A percentile compares a stretch with the other conserved stretches of the same genome.
Conservation (phyloP, 805 yeast species). For the Torulaspora franciscae region DNA sequence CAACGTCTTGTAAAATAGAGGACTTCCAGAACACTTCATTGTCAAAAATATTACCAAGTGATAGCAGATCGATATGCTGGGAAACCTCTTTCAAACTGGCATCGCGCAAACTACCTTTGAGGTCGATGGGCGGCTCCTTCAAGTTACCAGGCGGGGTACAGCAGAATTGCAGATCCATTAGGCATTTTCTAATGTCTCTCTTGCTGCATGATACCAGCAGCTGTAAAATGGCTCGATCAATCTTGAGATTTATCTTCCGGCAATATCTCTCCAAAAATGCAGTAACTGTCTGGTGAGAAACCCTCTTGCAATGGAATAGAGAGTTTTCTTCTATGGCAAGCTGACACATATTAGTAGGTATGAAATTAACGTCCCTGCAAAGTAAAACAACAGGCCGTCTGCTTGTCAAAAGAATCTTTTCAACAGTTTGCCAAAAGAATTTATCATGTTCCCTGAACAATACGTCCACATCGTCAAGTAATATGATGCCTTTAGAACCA, state of each 20-base stretch:
- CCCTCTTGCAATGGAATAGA: slow-evolving; percentile 32
- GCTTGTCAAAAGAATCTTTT: slow-evolving; percentile 53
- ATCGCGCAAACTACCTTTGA: not conserved
- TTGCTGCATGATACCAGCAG: slow-evolving; percentile 27
- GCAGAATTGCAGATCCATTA: slow-evolving; percentile 43
- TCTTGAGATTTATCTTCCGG: slow-evolving; percentile 31
- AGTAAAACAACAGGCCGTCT: slow-evolving; percentile 69
- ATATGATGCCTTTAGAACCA: slow-evolving; percentile 54
- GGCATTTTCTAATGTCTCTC: slow-evolving; percentile 45
- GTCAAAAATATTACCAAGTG: slow-evolving; percentile 21
- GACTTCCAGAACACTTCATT: slow-evolving; percentile 18
- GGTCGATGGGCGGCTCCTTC: not conserved
- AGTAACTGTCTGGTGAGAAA: slow-evolving; percentile 21
- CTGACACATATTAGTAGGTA: slow-evolving; percentile 48
- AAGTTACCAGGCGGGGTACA: slow-evolving; percentile 14
- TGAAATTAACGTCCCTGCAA: slow-evolving; percentile 45
- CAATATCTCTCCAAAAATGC: slow-evolving; percentile 37
- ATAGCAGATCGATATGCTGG: slow-evolving; percentile 15
- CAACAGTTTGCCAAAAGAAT: slow-evolving; percentile 73
- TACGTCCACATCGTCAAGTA: slow-evolving; percentile 83
- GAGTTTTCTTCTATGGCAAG: slow-evolving; percentile 43
- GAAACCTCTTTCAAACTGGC: not conserved
- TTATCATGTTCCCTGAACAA: slow-evolving; percentile 69
- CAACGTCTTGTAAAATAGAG: slow-evolving; percentile 20
- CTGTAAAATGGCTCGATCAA: slow-evolving; percentile 33